These are phyloP conservation scores for Moringa oleifera DNA, from an alignment of 345 rosid species.

Conservation along the genomic window DNA sequence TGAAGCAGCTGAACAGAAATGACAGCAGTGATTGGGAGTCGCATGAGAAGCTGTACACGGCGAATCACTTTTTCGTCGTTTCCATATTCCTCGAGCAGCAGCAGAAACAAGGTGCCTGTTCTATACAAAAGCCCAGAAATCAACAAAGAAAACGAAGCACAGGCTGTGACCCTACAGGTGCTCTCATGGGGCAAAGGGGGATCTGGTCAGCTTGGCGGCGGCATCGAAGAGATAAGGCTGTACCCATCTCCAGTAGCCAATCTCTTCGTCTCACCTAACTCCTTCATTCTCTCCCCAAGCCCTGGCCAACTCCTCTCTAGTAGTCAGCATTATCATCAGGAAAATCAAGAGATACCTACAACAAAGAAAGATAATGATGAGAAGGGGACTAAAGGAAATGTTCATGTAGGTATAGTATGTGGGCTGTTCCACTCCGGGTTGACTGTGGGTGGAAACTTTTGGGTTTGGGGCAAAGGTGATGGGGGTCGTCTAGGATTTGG, in stretches of 20 bases:
- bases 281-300: constrained; percentile 46
- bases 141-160: constrained; percentile 17
- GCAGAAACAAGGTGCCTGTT: constrained; percentile 34
- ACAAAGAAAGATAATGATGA: neutral
- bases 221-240: constrained; percentile 66
- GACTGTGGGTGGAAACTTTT: constrained; percentile 51
- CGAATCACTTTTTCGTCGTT: constrained; percentile 8
- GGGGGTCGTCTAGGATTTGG: constrained; percentile 94
- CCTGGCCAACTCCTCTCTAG: constrained; percentile 39
- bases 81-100: constrained; percentile 9
- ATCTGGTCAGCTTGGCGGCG: constrained; percentile 94
- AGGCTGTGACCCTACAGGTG: constrained; percentile 45
- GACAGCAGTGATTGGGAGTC: constrained; percentile 21
- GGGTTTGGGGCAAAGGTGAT: constrained; percentile 96
- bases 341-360: neutral
- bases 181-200: constrained; percentile 92
- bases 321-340: too few species aligned
- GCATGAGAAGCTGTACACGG: constrained; percentile 20
- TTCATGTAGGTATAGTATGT: constrained; percentile 62
- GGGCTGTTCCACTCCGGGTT: constrained; percentile 85
- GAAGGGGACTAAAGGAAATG: neutral
- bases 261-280: constrained; percentile 40
- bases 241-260: constrained; percentile 70
- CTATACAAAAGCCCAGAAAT: constrained; percentile 41
- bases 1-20: too few species aligned